phyloP scores from a whole-genome alignment of 75 land plant species.

The Picea sitchensis region DNA sequence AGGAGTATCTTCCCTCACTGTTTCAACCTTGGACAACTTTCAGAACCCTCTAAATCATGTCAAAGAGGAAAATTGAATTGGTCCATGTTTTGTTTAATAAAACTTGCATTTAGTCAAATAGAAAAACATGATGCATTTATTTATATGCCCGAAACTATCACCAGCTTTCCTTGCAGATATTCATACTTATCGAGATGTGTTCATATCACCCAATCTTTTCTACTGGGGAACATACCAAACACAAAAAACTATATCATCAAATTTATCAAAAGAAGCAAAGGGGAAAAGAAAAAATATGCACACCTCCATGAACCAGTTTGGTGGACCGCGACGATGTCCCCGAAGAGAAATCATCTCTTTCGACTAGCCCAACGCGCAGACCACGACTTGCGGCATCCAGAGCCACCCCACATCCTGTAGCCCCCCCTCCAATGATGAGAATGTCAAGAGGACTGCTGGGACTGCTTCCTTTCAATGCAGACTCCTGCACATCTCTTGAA shows the following conservation, averaged over 20 bases:
- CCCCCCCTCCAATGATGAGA: slow-evolving; percentile 93
- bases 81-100: no score
- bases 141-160: no score
- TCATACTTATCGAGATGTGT: not conserved
- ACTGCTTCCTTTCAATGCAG: slow-evolving; percentile 63
- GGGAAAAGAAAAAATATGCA: not conserved
- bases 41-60: no score
- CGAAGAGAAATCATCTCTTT: slow-evolving; percentile 93
- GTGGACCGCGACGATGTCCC: slow-evolving; percentile 97
- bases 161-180: not conserved
- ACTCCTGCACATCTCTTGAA: slow-evolving; percentile 58
- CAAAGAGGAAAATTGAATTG: no score
- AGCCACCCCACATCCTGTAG: slow-evolving; percentile 96
- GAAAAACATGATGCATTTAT: no score
- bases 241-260: not conserved
- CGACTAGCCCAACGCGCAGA: slow-evolving; percentile 91
- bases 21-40: no score
- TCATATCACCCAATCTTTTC: not conserved
- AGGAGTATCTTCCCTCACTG: no score
- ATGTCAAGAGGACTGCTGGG: slow-evolving; percentile 64
- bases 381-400: slow-evolving; percentile 88
- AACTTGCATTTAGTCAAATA: no score
- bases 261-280: not conserved
- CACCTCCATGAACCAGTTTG: slow-evolving; percentile 95
- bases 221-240: not conserved